Evolutionary conservation across 768 basidiomycete species (phyloP), one percentile per base, ranked within the genome.

Genomic region (Cubamyces sp.): DNA sequence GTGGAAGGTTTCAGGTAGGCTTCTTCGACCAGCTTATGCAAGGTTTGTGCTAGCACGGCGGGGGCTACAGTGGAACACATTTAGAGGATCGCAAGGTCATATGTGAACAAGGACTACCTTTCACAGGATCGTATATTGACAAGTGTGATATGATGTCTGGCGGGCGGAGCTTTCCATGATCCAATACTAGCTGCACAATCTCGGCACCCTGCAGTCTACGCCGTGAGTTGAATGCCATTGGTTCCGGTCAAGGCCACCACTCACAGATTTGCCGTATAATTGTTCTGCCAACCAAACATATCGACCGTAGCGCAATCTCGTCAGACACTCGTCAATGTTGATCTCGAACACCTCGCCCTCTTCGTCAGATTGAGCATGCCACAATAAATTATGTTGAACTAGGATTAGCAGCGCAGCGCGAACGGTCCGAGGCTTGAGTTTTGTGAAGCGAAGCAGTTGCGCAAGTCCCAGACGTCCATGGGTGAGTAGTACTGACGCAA

Each of bases 371-470:
- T 82, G 82, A 9, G 88, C 84, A 70, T 94, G 92, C 91, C 94
- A 95, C 46, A 96, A 79, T 46, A 97, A 75, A 74, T 97, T 95
- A 72, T 98, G 96, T 71, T 98, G 96, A 18, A 96, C 81, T 55
- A 98, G 83, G 47, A 89, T 83, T 47, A 97, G 78, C 19, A 96
- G 76, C 19, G 86, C 82, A 26, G 87, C 86, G 55, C 90, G 86
- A 15, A 88, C 82, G 1, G 81, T 85, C 25, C 87, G 85, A 11
- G 86, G 82, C 68, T 86, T 89, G 26, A 93, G 74, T 28, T 77
- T 79, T 1, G 93, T 85, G 70, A 86, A 86, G 34, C 89, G 87
- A 37, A 87, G 78, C 52, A 96, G 71, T 66, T 90, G 87, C 9
- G 79, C 61, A 23, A 93, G 74, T 11, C 90, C 81, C n/a, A 96